Conservation (phyloP, 2,329 filamentous ascomycete species). For the Alternaria sp. region DNA sequence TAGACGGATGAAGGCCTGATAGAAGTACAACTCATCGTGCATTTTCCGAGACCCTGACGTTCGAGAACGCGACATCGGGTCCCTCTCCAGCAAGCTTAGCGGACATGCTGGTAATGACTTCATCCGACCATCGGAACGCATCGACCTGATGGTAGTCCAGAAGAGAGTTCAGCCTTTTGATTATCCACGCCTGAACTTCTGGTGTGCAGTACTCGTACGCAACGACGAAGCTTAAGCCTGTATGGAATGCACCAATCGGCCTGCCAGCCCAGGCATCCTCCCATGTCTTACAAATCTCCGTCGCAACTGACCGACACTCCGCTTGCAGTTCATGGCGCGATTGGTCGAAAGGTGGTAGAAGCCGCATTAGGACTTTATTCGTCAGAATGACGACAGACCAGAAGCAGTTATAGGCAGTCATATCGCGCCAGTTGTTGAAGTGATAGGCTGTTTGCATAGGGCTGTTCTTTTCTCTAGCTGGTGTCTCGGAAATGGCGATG, state of each 20-base stretch:
- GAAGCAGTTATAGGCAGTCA: conserved; percentile 43
- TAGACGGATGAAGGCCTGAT: background rate
- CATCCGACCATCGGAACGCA: conserved; percentile 41
- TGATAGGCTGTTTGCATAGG: conserved; percentile 38
- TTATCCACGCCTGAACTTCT: conserved; percentile 39
- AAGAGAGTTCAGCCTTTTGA: conserved; percentile 37
- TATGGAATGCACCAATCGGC: conserved; percentile 45
- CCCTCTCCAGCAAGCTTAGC: conserved; percentile 39
- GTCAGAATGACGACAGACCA: conserved; percentile 44
- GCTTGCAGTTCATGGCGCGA: conserved; percentile 31
- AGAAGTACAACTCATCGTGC: conserved; percentile 3
- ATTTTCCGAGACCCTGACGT: conserved; percentile 22
- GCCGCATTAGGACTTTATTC: conserved; percentile 41
- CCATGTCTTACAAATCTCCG: conserved; percentile 48
- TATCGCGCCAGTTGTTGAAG: conserved; percentile 42
- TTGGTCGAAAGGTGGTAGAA: conserved; percentile 36
- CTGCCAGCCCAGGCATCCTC: conserved; percentile 45
- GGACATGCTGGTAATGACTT: conserved; percentile 37
- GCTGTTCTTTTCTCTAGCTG: conserved; percentile 25
- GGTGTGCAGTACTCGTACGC: conserved; percentile 41
- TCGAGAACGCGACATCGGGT: conserved; percentile 30
- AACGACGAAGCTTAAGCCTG: conserved; percentile 43
- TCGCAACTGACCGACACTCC: conserved; percentile 36
- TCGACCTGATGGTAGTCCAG: conserved; percentile 38
- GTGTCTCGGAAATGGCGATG: conserved; percentile 29